Evolutionary conservation across 352 stramenopile genomes (phyloP).

Genomic region (Pythium oligandrum): DNA sequence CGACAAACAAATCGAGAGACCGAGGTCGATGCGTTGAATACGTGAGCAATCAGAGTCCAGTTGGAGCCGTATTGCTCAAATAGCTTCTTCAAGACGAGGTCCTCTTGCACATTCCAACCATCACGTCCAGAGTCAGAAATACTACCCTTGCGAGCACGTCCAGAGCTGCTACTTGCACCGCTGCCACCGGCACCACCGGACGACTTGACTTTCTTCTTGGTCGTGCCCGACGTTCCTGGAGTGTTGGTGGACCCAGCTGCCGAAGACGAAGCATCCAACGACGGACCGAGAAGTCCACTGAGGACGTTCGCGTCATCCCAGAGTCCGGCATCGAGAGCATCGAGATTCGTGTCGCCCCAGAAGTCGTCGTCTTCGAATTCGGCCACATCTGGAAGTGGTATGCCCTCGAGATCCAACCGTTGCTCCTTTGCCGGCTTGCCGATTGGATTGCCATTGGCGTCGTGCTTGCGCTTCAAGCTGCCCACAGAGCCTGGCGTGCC

Average conservation of each 20-base stretch:
- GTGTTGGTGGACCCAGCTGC: conserved; percentile 5
- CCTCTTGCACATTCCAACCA: conserved; percentile 72
- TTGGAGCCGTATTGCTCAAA: conserved; percentile 85
- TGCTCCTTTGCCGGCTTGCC: conserved; percentile 46
- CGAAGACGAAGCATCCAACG: conserved; percentile 13
- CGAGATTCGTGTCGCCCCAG: conserved; percentile 84
- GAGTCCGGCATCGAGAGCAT: conserved; percentile 73
- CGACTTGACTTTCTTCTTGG: conserved; percentile 68
- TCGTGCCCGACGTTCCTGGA: conserved; percentile 11
- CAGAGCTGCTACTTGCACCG: conserved; percentile 16
- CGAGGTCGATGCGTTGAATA: conserved; percentile 69
- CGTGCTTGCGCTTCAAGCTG: conserved; percentile 67
- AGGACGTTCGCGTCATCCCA: conserved; percentile 80
- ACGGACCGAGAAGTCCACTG: conserved; percentile 47
- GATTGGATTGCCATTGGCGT: conserved; percentile 12
- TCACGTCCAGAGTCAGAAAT: conserved; percentile 47
- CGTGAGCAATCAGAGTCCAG: conserved; percentile 83
- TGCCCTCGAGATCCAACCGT: conserved; percentile 70
- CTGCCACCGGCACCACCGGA: conserved; percentile 6
- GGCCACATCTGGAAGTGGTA: conserved; percentile 60
- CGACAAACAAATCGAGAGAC: conserved; percentile 72
- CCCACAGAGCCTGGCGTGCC: conserved; percentile 12
- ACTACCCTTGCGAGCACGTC: conserved; percentile 50
- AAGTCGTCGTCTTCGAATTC: conserved; percentile 84
- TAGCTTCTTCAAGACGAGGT: conserved; percentile 78